Evolutionary conservation across 2,329 filamentous ascomycete species (phyloP).

Genomic region (Onygenales sp.): DNA sequence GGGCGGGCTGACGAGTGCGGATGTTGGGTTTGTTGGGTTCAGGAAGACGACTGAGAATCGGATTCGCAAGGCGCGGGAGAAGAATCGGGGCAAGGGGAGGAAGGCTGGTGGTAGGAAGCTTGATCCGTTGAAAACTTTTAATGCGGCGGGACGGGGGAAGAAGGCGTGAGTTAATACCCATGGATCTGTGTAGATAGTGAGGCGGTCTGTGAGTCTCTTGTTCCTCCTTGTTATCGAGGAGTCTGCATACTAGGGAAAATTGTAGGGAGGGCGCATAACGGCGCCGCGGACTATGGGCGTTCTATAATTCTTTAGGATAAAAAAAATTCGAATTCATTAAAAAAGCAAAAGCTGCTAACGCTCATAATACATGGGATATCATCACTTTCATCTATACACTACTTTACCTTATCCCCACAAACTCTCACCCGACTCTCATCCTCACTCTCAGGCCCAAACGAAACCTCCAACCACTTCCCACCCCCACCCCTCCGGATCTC

Average conservation of each 20-base stretch:
- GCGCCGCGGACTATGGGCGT: no score
- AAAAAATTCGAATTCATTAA: no score
- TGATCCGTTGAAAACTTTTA: slow-evolving; percentile 87
- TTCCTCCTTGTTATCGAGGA: no score
- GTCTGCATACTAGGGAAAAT: no score
- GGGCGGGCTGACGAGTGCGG: slow-evolving; percentile 54
- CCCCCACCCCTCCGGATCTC: slow-evolving; percentile 20
- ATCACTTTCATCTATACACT: not conserved
- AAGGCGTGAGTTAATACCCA: no score
- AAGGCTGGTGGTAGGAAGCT: slow-evolving; percentile 54
- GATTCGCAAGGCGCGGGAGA: slow-evolving; percentile 40
- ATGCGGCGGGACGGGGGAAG: slow-evolving; percentile 42
- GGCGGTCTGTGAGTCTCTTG: no score
- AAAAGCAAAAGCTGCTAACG: no score
- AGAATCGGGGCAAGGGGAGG: slow-evolving; percentile 33
- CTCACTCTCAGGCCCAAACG: slow-evolving; percentile 19
- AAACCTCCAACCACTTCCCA: slow-evolving; percentile 34
- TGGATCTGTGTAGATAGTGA: no score
- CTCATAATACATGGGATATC: not conserved
- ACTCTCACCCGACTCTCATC: slow-evolving; percentile 7
- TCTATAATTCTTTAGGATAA: no score
- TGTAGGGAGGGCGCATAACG: no score
- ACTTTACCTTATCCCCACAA: slow-evolving; percentile 3
- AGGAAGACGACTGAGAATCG: slow-evolving; percentile 41
- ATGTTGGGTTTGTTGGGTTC: slow-evolving; percentile 68